Evolutionary conservation across 192 early-diverging fungal species (phyloP), one percentile per base, ranked within the genome.

Genomic region (Geosiphon pyriformis): DNA sequence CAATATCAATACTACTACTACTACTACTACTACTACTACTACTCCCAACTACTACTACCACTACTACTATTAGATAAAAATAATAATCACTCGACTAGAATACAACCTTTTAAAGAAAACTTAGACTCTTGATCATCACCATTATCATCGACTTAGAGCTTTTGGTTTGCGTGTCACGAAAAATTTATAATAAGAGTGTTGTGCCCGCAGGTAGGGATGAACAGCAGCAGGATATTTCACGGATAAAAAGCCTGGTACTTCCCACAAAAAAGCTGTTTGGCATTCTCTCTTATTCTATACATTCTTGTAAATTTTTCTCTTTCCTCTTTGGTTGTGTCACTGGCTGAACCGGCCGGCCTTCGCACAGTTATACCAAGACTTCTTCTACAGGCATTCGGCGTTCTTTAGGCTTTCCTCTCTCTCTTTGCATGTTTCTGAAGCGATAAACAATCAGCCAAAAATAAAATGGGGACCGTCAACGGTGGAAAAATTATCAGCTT

Each of bases 361-460:
- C 6, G n/a, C 11, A 42, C 37, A 6, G 15, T 42, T 10, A 42
- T 11, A 30, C 25, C 55, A 62, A 62, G 26, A n/a, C 42, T 30
- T 37, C 60, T 62, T 42, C 37, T 42, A 42, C 15, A 62, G 60
- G 60, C 60, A 62, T 62, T 62, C 60, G 60, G 60, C 60, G 60
- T 62, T 26, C 35, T 60, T 60, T 12, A 22, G 59, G 59, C 59
- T 60, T 60, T 60, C 59, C 35, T 60, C 35, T 10, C 35, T 64
- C 52, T 37, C 50, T 66, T 46, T 33, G 50, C 54, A 48, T 66
- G 29, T 52, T 4, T 61, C 47, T 64, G 61, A 66, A 55, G 50
- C 53, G 64, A 66, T 66, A 66, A 64, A 66, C 64, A 66, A 66
- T 66, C 64, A 66, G 64, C 64, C 64, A 66, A 66, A 25, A n/a